Base-by-base conservation (phyloP, 2,329 filamentous ascomycete species). In the Penicillium sp. region DNA sequence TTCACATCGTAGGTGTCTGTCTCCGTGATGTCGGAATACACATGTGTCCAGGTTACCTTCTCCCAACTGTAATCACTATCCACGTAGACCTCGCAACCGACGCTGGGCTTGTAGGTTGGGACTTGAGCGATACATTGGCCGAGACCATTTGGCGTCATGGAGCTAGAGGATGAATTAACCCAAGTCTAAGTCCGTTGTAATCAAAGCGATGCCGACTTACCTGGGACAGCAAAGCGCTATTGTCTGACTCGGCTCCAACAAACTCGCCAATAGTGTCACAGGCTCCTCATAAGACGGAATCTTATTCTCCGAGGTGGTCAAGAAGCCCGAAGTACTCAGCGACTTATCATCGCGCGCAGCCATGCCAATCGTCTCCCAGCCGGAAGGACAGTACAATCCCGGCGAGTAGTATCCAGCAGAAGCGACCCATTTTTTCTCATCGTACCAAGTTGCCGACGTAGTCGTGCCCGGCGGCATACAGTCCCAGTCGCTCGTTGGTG, bases 401-500 rank as follows among this genome's bases (percentile, higher is more conserved):
- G 54, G 54, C 7, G 54, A 57, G 23, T 45, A 57, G 31, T 57
- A 57, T 33, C 29, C 27, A 9, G 23, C 48, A n/a, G 15, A n/a
- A 23, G 10, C 35, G 43, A 41, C 19, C 21, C 33, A 49, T n/a
- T 49, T 23, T 7, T 15, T 13, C 7, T 41, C 19, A 35, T 49
- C 38, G 27, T n/a, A 23, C 38, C 3, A 41, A 7, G 48, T 36
- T 8, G 29, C 41, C 25, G 47, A 25, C 2, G 54, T 45, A 4
- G 41, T n/a, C 1, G 47, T 57, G 23, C 21, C 12, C 7, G 54
- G 13, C 3, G 54, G 54, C 8, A 48, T 29, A 25, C 54, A 57
- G 12, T 52, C 48, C 27, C 35, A 49, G n/a, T 50, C 19, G 21
- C 25, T 19, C 15, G 23, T 43, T n/a, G 41, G 10, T 27, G 23